These are phyloP conservation scores for Gentiana macrophylla DNA, from an alignment of 257 asterid genomes.

Conservation along the genomic window DNA sequence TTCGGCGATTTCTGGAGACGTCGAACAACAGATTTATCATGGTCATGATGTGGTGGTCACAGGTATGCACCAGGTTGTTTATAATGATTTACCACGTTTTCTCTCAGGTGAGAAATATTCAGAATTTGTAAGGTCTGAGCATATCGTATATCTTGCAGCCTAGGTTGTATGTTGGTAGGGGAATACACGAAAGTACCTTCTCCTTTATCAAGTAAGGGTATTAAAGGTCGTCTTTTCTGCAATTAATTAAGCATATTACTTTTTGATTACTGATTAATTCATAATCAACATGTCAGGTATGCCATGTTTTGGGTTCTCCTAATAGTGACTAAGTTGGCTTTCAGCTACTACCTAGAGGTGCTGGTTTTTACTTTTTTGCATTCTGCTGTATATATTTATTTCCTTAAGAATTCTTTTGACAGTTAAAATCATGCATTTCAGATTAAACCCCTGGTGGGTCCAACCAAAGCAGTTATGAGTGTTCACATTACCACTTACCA, in stretches of 20 bases:
- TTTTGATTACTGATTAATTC: conserved; percentile 6
- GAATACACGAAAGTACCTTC: conserved; percentile 95
- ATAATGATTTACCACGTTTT: not conserved
- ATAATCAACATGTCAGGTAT: conserved; percentile 41
- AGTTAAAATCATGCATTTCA: conserved; percentile 24
- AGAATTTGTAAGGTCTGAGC: conserved; percentile 9
- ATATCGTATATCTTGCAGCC: conserved; percentile 43
- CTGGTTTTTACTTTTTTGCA: conserved; percentile 3
- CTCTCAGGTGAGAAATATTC: not conserved
- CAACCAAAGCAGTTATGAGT: conserved; percentile 64
- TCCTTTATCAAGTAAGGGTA: conserved; percentile 76
- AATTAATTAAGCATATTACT: conserved; percentile 8
- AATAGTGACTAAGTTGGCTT: conserved; percentile 65
- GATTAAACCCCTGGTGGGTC: conserved; percentile 78
- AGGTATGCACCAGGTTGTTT: conserved; percentile 34
- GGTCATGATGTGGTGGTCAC: conserved; percentile 99
- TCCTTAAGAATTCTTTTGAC: too few relatives aligned
- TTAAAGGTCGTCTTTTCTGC: not conserved
- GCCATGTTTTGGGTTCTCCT: conserved; percentile 93
- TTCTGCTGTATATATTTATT: too few relatives aligned
- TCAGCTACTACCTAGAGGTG: conserved; percentile 87
- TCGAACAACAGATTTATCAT: conserved; percentile 77
- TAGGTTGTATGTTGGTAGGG: conserved; percentile 94
- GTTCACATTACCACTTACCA: conserved; percentile 51
- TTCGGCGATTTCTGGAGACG: conserved; percentile 86